Base-by-base conservation (phyloP, 768 basidiomycete genomes). In the Polyporus arcularius region DNA sequence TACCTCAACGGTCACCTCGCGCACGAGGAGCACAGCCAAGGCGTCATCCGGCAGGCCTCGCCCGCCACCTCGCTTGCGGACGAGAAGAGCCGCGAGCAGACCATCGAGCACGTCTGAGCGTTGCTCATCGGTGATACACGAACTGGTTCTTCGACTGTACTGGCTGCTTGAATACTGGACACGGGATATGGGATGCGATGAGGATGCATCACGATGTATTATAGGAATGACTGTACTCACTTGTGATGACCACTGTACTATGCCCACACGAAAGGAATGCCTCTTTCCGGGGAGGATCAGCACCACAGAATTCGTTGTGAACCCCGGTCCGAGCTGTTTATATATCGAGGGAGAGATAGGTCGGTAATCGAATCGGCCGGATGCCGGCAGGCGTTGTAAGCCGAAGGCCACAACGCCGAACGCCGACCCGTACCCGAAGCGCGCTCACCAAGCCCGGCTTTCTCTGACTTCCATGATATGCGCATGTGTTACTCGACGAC, bases 21-120 rank as follows among this genome's bases (percentile, higher is more conserved):
- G 18, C 69, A 70, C 59, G 62, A 62, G 52, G 67, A 70, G 54
- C 69, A 70, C 60, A 61, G 53, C 50, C 60, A 61, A 53, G 47
- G 55, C 30, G 48, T 51, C 62, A 41, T 58, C 53, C 48, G 21
- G 42, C 50, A 46, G n/a, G 15, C 28, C 28, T 18, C 32, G n/a
- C 35, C 18, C 46, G 56, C 18, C 41, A 39, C 31, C 10, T 59
- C 59, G 41, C 18, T 54, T 6, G 35, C 35, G 47, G 56, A 61
- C 58, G 59, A 55, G 46, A 64, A 64, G 47, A 31, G 31, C 30
- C 46, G 45, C 28, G 55, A 59, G 49, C 53, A 59, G 42, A 58
- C 35, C 30, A 56, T 64, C 48, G 63, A 64, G 63, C 52, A 40
- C 56, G 63, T 61, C 52, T 61, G 38, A 61, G 41, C 32, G 32